Percentiles rank a stretch among this genome's conserved stretches.
These are phyloP conservation scores for Mycena kentingensis DNA, from an alignment of 768 basidiomycete species.

Conservation along the genomic window DNA sequence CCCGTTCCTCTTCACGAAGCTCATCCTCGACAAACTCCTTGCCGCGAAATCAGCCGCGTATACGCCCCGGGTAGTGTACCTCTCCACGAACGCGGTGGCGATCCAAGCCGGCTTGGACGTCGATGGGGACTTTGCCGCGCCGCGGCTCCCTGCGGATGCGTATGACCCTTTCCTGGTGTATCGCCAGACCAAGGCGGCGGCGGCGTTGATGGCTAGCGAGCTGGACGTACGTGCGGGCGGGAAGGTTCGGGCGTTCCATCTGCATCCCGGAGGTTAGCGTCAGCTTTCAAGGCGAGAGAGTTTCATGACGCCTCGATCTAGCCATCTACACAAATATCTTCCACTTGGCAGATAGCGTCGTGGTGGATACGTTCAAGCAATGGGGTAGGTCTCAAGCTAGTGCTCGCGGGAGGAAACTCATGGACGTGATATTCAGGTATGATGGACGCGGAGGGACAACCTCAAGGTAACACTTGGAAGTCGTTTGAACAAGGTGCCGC, in stretches of 20 bases:
- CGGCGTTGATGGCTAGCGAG: background rate
- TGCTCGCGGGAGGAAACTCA: too few relatives aligned
- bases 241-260: background rate
- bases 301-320: background rate
- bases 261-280: constrained; percentile 7
- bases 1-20: constrained; percentile 6
- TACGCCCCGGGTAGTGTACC: constrained; percentile 7
- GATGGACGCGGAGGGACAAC: background rate
- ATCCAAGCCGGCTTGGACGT: background rate
- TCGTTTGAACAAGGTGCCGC: constrained; percentile 11
- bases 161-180: background rate
- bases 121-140: too few relatives aligned
- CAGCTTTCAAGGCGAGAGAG: background rate
- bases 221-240: background rate
- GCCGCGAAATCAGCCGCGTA: constrained; percentile 3
- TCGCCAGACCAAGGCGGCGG: constrained; percentile 7
- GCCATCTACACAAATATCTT: constrained; percentile 10
- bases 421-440: background rate
- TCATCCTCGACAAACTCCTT: constrained; percentile 4
- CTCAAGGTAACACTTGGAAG: constrained; percentile 1
- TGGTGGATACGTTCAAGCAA: too few relatives aligned
- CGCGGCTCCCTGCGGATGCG: background rate
- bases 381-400: too few relatives aligned
- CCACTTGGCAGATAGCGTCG: background rate
- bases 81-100: background rate